phyloP scores from a whole-genome alignment of 345 rosid genomes.

The Limnanthes douglasii region DNA sequence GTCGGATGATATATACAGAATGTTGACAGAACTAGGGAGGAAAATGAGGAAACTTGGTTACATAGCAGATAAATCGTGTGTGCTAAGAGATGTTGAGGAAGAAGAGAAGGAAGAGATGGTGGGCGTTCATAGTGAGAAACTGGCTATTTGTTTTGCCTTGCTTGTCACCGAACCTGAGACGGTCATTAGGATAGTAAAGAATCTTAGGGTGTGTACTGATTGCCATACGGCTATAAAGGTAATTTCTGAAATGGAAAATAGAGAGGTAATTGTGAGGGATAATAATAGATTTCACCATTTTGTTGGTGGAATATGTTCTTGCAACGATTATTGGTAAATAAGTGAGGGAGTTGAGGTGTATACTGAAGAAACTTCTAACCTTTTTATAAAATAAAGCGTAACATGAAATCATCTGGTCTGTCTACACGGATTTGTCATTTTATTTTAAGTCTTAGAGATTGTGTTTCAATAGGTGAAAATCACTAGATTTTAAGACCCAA shows the following conservation, averaged over 20 bases:
- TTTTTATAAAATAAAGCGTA: no score
- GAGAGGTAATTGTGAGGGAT: conserved; percentile 23
- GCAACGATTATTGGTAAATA: conserved; percentile 26
- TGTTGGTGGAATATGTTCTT: conserved; percentile 21
- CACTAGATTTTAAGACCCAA: no score
- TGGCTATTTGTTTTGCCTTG: conserved; percentile 25
- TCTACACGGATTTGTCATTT: no score
- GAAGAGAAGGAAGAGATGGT: conserved; percentile 30
- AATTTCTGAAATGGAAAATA: conserved; percentile 17
- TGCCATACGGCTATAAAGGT: conserved; percentile 21
- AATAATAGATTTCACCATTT: conserved; percentile 29
- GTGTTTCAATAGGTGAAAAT: no score
- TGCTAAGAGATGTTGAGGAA: conserved; percentile 26
- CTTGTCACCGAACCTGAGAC: conserved; percentile 20
- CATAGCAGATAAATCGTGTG: conserved; percentile 19
- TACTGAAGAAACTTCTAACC: no score
- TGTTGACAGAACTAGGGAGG: conserved; percentile 11
- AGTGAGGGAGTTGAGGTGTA: no score
- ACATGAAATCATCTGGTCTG: no score
- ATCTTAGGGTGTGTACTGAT: conserved; percentile 22
- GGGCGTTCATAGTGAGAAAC: conserved; percentile 24
- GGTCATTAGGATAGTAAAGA: conserved; percentile 27
- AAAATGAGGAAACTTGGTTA: conserved; percentile 22
- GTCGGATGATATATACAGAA: conserved; percentile 16
- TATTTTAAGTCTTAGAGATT: no score